phyloP scores from a whole-genome alignment of 352 stramenopile genomes.

The Phytophthora aleatoria region DNA sequence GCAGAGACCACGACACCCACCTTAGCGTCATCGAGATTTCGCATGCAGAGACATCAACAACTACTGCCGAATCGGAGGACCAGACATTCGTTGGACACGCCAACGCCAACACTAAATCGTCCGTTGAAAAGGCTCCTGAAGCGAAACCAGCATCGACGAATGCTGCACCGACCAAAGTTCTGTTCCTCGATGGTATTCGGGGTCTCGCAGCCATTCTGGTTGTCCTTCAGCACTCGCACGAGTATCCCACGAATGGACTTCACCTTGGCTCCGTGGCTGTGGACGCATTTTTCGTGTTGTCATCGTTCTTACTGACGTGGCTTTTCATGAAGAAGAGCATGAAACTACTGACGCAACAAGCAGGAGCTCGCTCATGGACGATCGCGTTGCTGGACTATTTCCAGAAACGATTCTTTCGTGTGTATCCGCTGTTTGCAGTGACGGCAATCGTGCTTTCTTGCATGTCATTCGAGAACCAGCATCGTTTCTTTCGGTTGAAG shows the following conservation, averaged over 20 bases:
- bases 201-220: slow-evolving; percentile 37
- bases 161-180: slow-evolving; percentile 18
- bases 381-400: slow-evolving; percentile 47
- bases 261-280: slow-evolving; percentile 37
- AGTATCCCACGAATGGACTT: slow-evolving; percentile 13
- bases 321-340: slow-evolving; percentile 37
- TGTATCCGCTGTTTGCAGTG: slow-evolving; percentile 58
- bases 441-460: slow-evolving; percentile 36
- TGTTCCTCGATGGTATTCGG: slow-evolving; percentile 31
- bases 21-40: slow-evolving; percentile 26
- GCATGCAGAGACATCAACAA: slow-evolving; percentile 8
- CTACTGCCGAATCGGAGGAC: slow-evolving; percentile 12
- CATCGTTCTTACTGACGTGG: slow-evolving; percentile 30
- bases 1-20: slow-evolving; percentile 5
- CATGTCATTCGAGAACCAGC: slow-evolving; percentile 36
- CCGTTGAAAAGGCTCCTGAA: slow-evolving; percentile 4
- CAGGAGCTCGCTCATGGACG: slow-evolving; percentile 17
- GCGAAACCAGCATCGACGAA: not conserved
- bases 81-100: slow-evolving; percentile 7
- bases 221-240: slow-evolving; percentile 33
- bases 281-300: slow-evolving; percentile 53
- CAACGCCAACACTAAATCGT: slow-evolving; percentile 13
- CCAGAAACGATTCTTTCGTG: slow-evolving; percentile 56
- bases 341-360: slow-evolving; percentile 30
- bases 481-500: slow-evolving; percentile 37